Percentiles rank a stretch among this genome's conserved stretches.
These are phyloP conservation scores for Trypanosoma brucei DNA, from an alignment of 208 protist species.

Conservation along the genomic window DNA sequence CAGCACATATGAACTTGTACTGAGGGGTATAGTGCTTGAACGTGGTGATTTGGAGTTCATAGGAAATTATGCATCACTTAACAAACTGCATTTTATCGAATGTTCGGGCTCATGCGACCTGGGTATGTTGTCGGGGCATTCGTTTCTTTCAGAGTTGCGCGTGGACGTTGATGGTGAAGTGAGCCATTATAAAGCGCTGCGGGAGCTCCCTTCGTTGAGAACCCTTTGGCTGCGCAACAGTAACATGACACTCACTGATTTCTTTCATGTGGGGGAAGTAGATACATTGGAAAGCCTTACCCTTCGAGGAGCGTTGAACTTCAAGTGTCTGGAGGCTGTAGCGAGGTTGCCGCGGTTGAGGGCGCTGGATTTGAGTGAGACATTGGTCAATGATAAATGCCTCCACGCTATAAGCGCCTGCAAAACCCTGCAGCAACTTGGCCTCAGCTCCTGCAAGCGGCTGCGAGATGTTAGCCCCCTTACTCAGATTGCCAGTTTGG, in stretches of 20 bases:
- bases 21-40: background rate
- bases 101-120: background rate
- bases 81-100: background rate
- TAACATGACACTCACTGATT: background rate
- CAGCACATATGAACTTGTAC: background rate
- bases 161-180: background rate
- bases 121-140: background rate
- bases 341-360: background rate
- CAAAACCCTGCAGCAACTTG: background rate
- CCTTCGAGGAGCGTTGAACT: background rate
- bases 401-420: background rate
- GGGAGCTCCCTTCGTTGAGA: background rate
- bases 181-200: background rate
- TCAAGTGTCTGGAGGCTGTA: background rate
- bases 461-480: background rate
- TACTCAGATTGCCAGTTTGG: background rate
- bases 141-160: background rate
- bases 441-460: background rate
- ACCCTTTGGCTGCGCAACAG: background rate
- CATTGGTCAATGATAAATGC: background rate
- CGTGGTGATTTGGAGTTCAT: background rate
- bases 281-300: background rate
- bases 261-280: background rate
- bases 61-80: background rate
- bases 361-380: background rate